Evolutionary conservation across 352 stramenopile species (phyloP), one percentile per base, ranked within the genome.

Genomic region (Phytophthora pluvialis): DNA sequence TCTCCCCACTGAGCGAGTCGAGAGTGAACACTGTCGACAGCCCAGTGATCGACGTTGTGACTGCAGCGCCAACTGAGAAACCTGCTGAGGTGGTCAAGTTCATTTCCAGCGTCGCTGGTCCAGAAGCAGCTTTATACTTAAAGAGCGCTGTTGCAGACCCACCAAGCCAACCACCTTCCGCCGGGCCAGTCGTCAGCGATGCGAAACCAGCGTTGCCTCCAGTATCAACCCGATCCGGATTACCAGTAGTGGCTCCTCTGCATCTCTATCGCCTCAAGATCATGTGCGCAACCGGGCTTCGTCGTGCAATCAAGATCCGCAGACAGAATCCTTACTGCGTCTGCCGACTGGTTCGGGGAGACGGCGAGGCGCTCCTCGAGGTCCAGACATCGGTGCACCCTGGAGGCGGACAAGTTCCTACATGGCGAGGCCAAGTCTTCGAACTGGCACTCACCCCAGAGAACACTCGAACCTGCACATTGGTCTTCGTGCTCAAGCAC

Each of bases 401-500:
- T 18, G 54, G 61, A 50, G 67, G 67, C 2, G 67, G 67, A 3
- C 48, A 67, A 57, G 48, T 52, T 10, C 67, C 67, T 10, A 71
- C 54, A 3, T 74, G 67, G 67, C 26, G 38, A 38, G 62, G 54
- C 4, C 60, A 74, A 25, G 54, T 71, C n/a, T 74, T 74, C 25
- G 61, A 74, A 21, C 18, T 74, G 29, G 67, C 62, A 25, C 54
- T 74, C 3, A 61, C 67, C 12, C 11, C 33, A 4, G 60, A 71
- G 21, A 52, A 74, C 18, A 59, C 56, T 12, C 52, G 50, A 18
- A 67, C 44, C 11, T 71, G 67, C 49, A 74, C 67, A 0, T 51
- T 74, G 44, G 67, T 74, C 6, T 74, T 74, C 39, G 50, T 67
- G 21, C 53, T 74, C 6, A 74, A 71, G 25, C 53, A 71, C 33